A percentile compares a stretch with the other conserved stretches of the same genome.
phyloP scores from a whole-genome alignment of 768 basidiomycete species.

The Kwoniella europaea region DNA sequence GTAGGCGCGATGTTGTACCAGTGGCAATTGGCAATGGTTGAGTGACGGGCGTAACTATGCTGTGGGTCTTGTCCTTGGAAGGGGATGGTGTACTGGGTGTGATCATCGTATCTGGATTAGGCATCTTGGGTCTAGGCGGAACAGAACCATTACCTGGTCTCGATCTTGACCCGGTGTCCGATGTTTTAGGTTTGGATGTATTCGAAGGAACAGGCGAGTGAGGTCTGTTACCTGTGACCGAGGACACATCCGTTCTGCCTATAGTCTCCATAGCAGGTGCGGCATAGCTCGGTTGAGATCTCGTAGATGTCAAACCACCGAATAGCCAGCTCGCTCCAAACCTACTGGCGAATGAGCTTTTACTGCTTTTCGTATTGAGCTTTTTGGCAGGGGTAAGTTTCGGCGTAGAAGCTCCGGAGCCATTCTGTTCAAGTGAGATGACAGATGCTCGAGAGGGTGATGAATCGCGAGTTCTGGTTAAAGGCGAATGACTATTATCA shows the following conservation, averaged over 20 bases:
- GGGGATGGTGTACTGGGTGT: conserved; percentile 31
- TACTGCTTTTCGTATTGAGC: conserved; percentile 39
- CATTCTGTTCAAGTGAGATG: conserved; percentile 19
- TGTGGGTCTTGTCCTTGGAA: conserved; percentile 18
- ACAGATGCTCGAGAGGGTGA: conserved; percentile 32
- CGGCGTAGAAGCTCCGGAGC: conserved; percentile 47
- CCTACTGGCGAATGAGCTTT: conserved; percentile 41
- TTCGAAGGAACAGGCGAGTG: conserved; percentile 9
- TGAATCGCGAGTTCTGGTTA: conserved; percentile 6
- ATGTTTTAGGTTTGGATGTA: neutral
- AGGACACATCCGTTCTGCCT: conserved; percentile 41
- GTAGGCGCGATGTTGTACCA: conserved; percentile 12
- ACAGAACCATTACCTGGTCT: conserved; percentile 6
- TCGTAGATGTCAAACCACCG: conserved; percentile 31
- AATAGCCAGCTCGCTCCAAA: conserved; percentile 51
- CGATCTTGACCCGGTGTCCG: neutral
- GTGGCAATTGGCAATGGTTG: conserved; percentile 28
- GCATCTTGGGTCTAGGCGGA: conserved; percentile 16
- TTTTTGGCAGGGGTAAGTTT: conserved; percentile 40
- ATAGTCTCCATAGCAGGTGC: conserved; percentile 47
- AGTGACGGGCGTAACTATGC: conserved; percentile 4
- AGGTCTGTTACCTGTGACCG: conserved; percentile 19
- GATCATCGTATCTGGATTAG: conserved; percentile 24
- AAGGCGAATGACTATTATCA: neutral
- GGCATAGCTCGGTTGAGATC: conserved; percentile 49